phyloP scores from a whole-genome alignment of 371 early-diverging fungal species.

The Basidiobolus meristosporus region DNA sequence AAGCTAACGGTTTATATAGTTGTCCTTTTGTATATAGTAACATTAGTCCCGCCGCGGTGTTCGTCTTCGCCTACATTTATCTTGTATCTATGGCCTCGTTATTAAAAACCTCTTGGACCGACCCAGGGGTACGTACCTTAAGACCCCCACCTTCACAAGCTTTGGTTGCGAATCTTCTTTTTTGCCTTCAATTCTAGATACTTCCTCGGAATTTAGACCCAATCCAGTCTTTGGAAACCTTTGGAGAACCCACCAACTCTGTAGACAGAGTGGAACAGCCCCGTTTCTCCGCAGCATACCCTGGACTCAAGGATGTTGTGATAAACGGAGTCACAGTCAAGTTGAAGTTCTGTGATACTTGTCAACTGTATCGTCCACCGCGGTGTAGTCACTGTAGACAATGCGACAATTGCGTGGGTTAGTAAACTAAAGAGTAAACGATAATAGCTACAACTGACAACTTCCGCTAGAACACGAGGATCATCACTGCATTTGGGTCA shows the following conservation, averaged over 20 bases:
- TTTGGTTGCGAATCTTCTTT: neutral
- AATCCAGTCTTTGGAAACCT: conserved; percentile 7
- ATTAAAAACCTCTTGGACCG: conserved; percentile 71
- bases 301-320: conserved; percentile 27
- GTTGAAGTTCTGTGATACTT: conserved; percentile 78
- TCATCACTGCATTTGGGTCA: conserved; percentile 90
- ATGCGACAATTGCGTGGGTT: conserved; percentile 83
- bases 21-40: conserved; percentile 47
- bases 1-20: conserved; percentile 8
- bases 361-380: conserved; percentile 72
- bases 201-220: conserved; percentile 55
- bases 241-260: conserved; percentile 9
- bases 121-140: conserved; percentile 54
- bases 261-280: conserved; percentile 9
- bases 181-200: conserved; percentile 12
- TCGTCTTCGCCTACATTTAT: conserved; percentile 56
- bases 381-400: conserved; percentile 69
- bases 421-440: conserved; percentile 1
- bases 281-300: conserved; percentile 16
- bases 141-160: neutral
- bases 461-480: conserved; percentile 40
- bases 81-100: conserved; percentile 44
- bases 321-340: conserved; percentile 38
- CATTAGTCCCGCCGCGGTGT: conserved; percentile 32
- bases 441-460: conserved; percentile 1